A percentile compares a stretch with the other conserved stretches of the same genome.
These are phyloP conservation scores for Geotrichum klebahnii DNA, from an alignment of 1,139 yeast genomes.

Conservation along the genomic window DNA sequence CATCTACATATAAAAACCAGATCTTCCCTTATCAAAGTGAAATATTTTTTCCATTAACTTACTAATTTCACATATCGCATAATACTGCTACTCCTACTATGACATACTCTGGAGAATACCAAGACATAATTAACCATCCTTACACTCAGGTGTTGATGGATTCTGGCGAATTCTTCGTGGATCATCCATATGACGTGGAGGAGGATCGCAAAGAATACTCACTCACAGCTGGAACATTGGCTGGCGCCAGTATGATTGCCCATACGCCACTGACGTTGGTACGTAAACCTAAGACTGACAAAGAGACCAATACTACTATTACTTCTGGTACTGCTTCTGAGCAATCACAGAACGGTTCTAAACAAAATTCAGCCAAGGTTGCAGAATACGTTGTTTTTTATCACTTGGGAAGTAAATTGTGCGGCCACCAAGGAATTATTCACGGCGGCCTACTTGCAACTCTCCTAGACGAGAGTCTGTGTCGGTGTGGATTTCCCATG, in stretches of 20 bases:
- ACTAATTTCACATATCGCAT: neutral
- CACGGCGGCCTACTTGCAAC: constrained; percentile 88
- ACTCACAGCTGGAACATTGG: constrained; percentile 37
- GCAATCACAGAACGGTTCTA: neutral
- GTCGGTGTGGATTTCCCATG: constrained; percentile 78
- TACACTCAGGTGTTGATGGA: constrained; percentile 26
- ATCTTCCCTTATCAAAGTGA: too few species aligned
- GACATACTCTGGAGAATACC: constrained; percentile 25
- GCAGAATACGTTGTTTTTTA: constrained; percentile 44
- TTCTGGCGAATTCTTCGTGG: constrained; percentile 27
- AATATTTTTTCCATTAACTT: neutral
- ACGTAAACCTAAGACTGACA: constrained; percentile 23
- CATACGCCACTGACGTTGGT: constrained; percentile 36
- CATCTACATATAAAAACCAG: too few species aligned
- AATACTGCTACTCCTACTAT: neutral
- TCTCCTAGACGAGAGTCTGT: constrained; percentile 77
- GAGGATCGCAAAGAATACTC: constrained; percentile 29
- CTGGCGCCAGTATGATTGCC: constrained; percentile 34
- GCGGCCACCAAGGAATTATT: constrained; percentile 67
- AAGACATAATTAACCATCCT: constrained; percentile 28
- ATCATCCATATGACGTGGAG: constrained; percentile 31
- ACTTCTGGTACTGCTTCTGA: neutral
- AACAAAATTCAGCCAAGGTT: constrained; percentile 15
- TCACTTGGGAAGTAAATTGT: constrained; percentile 63
- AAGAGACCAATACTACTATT: neutral